phyloP scores from a whole-genome alignment of 768 basidiomycete species.

The Tricholoma saponaceum region DNA sequence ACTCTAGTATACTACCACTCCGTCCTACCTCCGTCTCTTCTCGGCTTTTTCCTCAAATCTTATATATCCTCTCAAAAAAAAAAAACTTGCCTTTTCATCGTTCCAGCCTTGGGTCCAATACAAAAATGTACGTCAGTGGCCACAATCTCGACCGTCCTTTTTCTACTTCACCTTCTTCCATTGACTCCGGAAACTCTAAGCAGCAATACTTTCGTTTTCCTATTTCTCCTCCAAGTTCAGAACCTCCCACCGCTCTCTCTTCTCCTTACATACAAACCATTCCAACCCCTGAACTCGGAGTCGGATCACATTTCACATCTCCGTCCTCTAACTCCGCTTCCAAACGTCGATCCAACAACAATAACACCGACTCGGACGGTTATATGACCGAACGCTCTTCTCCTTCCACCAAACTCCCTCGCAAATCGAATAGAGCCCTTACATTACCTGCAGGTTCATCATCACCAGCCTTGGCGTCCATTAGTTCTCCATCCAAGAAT shows the following conservation, averaged over 20 bases:
- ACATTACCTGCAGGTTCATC: constrained; percentile 31
- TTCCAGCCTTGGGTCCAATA: no score
- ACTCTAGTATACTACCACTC: no score
- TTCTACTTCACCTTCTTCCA: no score
- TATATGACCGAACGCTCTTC: constrained; percentile 18
- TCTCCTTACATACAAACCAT: constrained; percentile 30
- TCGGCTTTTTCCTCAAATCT: no score
- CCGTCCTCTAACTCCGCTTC: neutral
- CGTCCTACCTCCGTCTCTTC: no score
- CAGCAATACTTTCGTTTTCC: constrained; percentile 36
- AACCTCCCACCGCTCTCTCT: constrained; percentile 33
- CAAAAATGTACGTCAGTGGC: no score
- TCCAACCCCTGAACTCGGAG: neutral
- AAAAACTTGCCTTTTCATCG: constrained; percentile 8
- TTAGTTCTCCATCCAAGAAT: constrained; percentile 26
- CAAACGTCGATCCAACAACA: constrained; percentile 7
- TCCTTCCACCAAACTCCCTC: constrained; percentile 4
- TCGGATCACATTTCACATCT: neutral
- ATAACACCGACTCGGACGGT: no score
- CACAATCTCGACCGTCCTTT: no score
- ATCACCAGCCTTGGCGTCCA: neutral
- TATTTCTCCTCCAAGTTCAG: constrained; percentile 44
- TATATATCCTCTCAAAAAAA: no score
- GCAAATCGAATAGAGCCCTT: constrained; percentile 31
- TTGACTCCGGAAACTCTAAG: no score